Evolutionary conservation across 2,329 filamentous ascomycete species (phyloP), one percentile per base, ranked within the genome.

Genomic region (Arthrobotrys megalospora): DNA sequence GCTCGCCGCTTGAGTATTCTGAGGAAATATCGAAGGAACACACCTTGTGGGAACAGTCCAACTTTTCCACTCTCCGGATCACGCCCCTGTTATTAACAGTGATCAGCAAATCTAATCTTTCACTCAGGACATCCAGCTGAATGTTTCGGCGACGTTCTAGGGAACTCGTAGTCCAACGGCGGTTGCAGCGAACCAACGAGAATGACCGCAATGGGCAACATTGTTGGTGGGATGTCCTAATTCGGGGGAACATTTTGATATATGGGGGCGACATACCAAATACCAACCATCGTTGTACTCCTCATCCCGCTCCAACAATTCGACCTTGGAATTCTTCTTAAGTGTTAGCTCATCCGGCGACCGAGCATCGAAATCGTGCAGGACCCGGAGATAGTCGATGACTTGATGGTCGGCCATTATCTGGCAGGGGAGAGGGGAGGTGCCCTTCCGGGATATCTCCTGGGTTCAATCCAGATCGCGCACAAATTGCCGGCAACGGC

Each of bases 291-390:
- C 93, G 79, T 92, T 92, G 84, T 96, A 96, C 83, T 96, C 93
- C 84, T 96, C 93, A 83, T 96, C 93, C 82, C 92, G 89, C 85
- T 96, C 93, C 80, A 95, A 89, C 80, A 96, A 86, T 85, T 95
- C 91, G 79, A 96, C 91, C 80, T 92, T 90, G 82, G 96, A 92
- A 81, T 92, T 94, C 83, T 96, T 96, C 69, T 90, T 87, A 80
- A 99, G 88, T 81, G 90, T 96, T 83, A 99, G 88, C 87, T 99
- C 96, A 85, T 99, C 96, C 73, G 93, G 92, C 84, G 94, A 96
- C 81, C 96, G 91, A 73, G 95, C 94, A 81, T 91, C 87, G 84
- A 99, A 98, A 85, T 97, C 94, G 85, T 99, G 81, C 67, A 82
- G 79, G 48, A 80, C 81, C 70, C 71, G 76, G 32, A 82, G 78